Evolutionary conservation across 164 flowering plant species (phyloP), one percentile per base, ranked within the genome.

Genomic region (Aristolochia californica): DNA sequence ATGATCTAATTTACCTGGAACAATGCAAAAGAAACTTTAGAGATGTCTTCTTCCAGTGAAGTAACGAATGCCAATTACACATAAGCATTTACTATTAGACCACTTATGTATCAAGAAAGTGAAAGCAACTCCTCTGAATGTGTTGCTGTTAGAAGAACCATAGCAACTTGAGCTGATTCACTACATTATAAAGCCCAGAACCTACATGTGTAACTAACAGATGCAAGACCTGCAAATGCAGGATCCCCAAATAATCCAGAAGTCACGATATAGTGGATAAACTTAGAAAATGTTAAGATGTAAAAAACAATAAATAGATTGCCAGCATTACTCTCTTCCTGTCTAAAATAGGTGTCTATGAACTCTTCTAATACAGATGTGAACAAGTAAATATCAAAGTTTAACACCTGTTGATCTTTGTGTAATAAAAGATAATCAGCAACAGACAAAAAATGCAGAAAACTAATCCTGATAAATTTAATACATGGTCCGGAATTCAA

Each of bases 161-260:
- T 76, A 34, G 79, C 73, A 26, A 84, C 84, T 62, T 86, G 64
- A 72, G 87, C 87, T 66, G 95, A 73, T 64, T 67, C 45, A 86
- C 94, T 76, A 83, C 95, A 75, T 67, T 74, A 61, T 59, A 66
- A 48, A 75, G 63, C 49, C 86, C 91, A 62, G 91, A 84, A 62
- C 97, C 97, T 55, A 88, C 72, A 74, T 84, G 89, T 43, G 83
- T 74, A 55, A 86, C 73, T 65, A 88, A 69, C 49, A 85, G 77
- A 50, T 94, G 89, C 51, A 88, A 75, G 64, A 88, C 68, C 96
- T 88, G 81, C 59, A 70, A 3, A 43, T 58, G 8, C 4, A 38
- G 30, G 13, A 51, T 11, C 5, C 14, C 38, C 25, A 58, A 21
- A 34, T 13, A 25, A 17, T 47, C 50, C 40, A 34, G 40, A 34